These are phyloP conservation scores for Pythium dissotocum DNA, from an alignment of 352 stramenopile species.

Conservation along the genomic window DNA sequence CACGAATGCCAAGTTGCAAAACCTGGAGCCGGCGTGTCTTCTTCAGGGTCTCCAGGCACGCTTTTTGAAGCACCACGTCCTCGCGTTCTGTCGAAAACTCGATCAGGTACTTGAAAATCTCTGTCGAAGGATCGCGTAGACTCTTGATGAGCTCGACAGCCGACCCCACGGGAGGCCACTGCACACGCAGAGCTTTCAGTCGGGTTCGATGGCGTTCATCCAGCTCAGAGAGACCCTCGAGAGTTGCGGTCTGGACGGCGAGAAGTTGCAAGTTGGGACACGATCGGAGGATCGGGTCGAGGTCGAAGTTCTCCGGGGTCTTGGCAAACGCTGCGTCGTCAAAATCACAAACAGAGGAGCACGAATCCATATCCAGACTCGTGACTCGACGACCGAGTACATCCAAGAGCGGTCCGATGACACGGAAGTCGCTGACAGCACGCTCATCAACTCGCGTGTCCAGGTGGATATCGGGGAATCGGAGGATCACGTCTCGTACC, in stretches of 20 bases:
- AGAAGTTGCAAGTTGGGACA: conserved; percentile 13
- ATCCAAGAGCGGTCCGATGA: background rate
- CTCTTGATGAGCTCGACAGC: background rate
- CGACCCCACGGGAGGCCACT: background rate
- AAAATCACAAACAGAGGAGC: background rate
- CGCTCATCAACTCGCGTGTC: background rate
- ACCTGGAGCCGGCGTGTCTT: too few species aligned
- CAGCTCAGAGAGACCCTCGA: background rate
- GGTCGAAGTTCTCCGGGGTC: background rate
- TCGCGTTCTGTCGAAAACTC: conserved; percentile 9
- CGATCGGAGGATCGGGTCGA: background rate
- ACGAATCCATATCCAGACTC: conserved; percentile 11
- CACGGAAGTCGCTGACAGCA: background rate
- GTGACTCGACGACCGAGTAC: background rate
- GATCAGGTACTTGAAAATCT: background rate
- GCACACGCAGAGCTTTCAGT: background rate
- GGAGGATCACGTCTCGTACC: background rate
- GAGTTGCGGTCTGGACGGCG: background rate
- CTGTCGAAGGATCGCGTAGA: background rate
- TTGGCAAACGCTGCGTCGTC: background rate
- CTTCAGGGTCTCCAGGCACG: background rate
- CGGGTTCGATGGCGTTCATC: background rate
- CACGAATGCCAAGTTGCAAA: too few species aligned
- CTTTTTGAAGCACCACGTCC: background rate
- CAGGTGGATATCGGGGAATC: background rate